Percentiles rank a stretch among this genome's conserved stretches.
Evolutionary conservation across 192 early-diverging fungal species (phyloP).

Genomic region (Coemansia sp.): DNA sequence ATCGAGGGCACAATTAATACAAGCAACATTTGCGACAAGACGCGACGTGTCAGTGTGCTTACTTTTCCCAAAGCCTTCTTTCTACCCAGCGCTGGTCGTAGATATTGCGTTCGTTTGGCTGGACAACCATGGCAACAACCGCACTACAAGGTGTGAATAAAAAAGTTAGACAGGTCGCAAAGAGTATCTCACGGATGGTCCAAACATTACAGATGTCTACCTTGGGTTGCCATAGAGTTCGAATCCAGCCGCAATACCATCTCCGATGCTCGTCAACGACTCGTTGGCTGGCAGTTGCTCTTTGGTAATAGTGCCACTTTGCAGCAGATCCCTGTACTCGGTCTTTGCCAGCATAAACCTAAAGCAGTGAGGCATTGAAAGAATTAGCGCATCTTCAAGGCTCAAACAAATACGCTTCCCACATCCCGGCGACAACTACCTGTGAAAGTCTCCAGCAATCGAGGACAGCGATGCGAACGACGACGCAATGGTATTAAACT

Average conservation of each 20-base stretch:
- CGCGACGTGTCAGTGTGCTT: background rate
- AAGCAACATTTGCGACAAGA: background rate
- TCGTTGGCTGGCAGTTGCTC: slow-evolving; percentile 64
- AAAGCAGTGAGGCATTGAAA: background rate
- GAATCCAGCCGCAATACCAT: slow-evolving; percentile 72
- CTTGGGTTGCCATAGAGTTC: slow-evolving; percentile 33
- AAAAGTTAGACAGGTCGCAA: background rate
- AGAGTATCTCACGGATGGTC: background rate
- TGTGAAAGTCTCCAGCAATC: slow-evolving; percentile 73
- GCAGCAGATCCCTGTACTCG: slow-evolving; percentile 26
- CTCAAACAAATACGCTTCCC: background rate
- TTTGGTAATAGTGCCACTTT: slow-evolving; percentile 1
- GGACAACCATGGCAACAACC: slow-evolving; percentile 83
- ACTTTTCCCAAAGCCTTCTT: slow-evolving; percentile 47
- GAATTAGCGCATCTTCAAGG: background rate
- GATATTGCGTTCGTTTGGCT: slow-evolving; percentile 87
- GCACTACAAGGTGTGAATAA: slow-evolving; percentile 53
- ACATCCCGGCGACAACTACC: slow-evolving; percentile 38
- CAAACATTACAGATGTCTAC: slow-evolving; percentile 1
- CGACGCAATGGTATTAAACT: slow-evolving; percentile 93
- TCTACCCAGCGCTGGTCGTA: slow-evolving; percentile 81
- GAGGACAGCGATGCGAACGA: slow-evolving; percentile 86
- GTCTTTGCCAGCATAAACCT: slow-evolving; percentile 35
- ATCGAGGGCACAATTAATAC: background rate
- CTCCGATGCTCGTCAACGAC: slow-evolving; percentile 67